A percentile compares a stretch with the other conserved stretches of the same genome.
phyloP scores from a whole-genome alignment of 176 grass and related monocot species.

The Thinopyrum elongatum region DNA sequence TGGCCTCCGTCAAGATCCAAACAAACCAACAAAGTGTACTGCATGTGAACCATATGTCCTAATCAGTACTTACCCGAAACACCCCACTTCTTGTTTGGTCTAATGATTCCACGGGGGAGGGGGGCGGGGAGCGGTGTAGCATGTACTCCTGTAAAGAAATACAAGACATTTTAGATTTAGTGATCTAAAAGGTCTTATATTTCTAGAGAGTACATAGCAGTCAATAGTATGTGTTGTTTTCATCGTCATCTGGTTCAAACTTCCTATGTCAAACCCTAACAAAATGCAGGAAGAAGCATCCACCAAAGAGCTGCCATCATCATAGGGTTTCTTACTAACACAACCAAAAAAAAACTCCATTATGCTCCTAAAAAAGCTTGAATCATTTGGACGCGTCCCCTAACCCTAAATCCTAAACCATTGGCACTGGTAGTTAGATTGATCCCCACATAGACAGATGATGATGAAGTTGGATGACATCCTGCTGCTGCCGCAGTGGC shows the following conservation, averaged over 20 bases:
- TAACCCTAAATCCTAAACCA: conserved; percentile 19
- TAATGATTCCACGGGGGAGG: neutral
- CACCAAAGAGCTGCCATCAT: neutral
- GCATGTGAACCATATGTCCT: too few relatives aligned
- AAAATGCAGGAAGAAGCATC: neutral
- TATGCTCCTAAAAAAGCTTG: neutral
- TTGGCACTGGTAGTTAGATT: neutral
- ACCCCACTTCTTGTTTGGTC: neutral
- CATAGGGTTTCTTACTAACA: neutral
- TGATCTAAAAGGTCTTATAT: too few relatives aligned
- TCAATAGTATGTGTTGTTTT: too few relatives aligned
- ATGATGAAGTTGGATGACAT: conserved; percentile 17
- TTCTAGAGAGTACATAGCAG: too few relatives aligned
- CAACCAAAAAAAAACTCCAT: neutral
- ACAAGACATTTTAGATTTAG: too few relatives aligned
- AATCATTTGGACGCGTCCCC: neutral
- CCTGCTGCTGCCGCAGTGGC: neutral
- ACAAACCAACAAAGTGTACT: neutral
- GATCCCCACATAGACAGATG: neutral
- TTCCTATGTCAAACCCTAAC: neutral
- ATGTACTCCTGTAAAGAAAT: too few relatives aligned
- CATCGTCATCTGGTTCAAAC: neutral
- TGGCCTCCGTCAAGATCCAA: neutral
- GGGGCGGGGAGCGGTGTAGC: too few relatives aligned
- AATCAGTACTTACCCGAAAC: neutral